Base-by-base conservation (phyloP, 192 early-diverging fungal genomes). In the Coemansia sp. region DNA sequence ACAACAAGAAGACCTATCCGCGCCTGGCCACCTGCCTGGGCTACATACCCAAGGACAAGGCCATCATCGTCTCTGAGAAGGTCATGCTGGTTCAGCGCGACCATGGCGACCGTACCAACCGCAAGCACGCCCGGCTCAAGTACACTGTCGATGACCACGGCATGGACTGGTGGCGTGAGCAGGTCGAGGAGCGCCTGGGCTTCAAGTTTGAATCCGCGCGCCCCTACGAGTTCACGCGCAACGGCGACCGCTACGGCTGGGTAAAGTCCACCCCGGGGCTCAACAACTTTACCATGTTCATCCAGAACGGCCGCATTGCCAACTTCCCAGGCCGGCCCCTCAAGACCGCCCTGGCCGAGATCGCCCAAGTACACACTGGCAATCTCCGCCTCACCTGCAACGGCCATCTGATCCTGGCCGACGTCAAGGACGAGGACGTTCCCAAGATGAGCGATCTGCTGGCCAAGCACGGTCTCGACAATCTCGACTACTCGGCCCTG, bases 121-220 rank as follows among this genome's bases (percentile, higher is more conserved):
- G 94, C 65, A 94, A 94, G 80, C 94, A 97, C 76, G 94, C 94
- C 9, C 88, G 94, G 43, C 72, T 97, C 39, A 97, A 97, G 88
- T 97, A 97, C 79, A 97, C 94, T 27, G 90, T 97, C 53, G 94
- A 97, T 55, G 91, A 94, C 75, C 84, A 87, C 52, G 88, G 92
- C 37, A 66, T 97, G 47, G 85, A 86, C 47, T 97, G 91, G 86
- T 93, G 94, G 83, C 79, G 82, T 54, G 66, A 49, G 27, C 86
- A 95, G 62, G 82, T 97, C 19, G 92, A 94, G 69, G 56, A 60
- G 36, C 83, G 89, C 22, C 66, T 89, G 32, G 90, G 92, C 28
- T 87, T 76, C 76, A 77, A 62, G 18, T 60, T 97, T 11, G 78
- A 82, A 48, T 53, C 75, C 11, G 58, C 84, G 11, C 78, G 82